Evolutionary conservation across 2,329 filamentous ascomycete species (phyloP), one percentile per base, ranked within the genome.

Genomic region (Pyricularia pennisetigena): DNA sequence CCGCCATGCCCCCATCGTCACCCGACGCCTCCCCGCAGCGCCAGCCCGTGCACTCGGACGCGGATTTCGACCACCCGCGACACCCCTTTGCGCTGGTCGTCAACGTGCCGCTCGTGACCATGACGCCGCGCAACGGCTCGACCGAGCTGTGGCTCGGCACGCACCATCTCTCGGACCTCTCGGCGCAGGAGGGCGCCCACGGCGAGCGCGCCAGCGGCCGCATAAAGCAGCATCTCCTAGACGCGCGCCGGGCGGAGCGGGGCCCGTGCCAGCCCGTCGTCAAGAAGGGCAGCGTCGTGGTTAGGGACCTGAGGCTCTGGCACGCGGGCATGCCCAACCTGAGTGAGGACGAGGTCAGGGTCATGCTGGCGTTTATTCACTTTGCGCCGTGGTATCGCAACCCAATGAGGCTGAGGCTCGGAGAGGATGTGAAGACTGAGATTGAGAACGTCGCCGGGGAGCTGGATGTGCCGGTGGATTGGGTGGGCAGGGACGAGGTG

Each of bases 81-180:
- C 81, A 83, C 69, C 83, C 85, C 0, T 88, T 88, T 69, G 84
- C 83, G 4, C 78, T 86, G 16, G 82, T 85, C 2, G 74, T 85
- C 70, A 87, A 87, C 70, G 76, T 86, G 6, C 83, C 83, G 0
- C 77, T 87, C 0, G 76, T 86, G 14, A 77, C 79, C 35, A 83
- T 84, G 74, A 81, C 76, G 0, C 80, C 81, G 0, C 78, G 80
- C 68, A 87, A 87, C 71, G 85, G 84, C 1, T 82, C 82, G 2
- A 88, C 85, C 0, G 85, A 86, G 75, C 71, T 88, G n/a, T 88
- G 85, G 85, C 80, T 86, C 2, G 84, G 84, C 16, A 86, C 85
- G 0, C 85, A 87, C 70, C 57, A 35, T 5, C 41, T 49, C 14
- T 73, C 66, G 66, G 79, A 69, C 66, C 68, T 77, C 2, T 72